Evolutionary conservation across 805 yeast species (phyloP).

Genomic region (Saccharomycopsis schoenii): DNA sequence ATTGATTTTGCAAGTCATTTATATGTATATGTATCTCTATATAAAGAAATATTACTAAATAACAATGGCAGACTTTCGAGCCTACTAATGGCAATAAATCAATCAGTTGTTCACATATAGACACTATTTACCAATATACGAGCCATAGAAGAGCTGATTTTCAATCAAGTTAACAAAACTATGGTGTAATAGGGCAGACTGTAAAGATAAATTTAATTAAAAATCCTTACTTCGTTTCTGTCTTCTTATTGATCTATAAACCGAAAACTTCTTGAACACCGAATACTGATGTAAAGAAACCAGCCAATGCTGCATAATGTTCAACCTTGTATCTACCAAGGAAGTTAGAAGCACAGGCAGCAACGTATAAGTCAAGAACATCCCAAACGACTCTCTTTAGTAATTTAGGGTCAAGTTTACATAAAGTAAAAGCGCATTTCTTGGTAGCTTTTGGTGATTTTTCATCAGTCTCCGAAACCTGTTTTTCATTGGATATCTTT

Average conservation of each 20-base stretch:
- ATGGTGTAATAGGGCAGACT: too few relatives aligned
- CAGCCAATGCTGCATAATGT: conserved; percentile 12
- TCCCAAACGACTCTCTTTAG: conserved; percentile 11
- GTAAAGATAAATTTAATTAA: too few relatives aligned
- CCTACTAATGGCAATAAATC: too few relatives aligned
- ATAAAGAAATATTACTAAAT: too few relatives aligned
- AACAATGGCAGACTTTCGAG: too few relatives aligned
- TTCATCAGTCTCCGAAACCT: background rate
- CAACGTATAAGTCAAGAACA: conserved; percentile 12
- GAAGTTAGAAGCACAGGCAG: conserved; percentile 7
- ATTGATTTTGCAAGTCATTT: conserved; percentile 29
- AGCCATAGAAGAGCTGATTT: too few relatives aligned
- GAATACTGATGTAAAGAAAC: conserved; percentile 10
- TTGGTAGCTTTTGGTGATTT: background rate
- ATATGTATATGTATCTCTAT: background rate
- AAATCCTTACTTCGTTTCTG: too few relatives aligned
- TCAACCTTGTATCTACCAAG: conserved; percentile 6
- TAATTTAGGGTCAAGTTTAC: background rate
- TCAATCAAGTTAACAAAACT: background rate
- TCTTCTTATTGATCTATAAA: background rate
- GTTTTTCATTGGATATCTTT: background rate
- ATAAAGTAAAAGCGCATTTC: background rate
- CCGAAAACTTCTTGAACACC: conserved; percentile 13
- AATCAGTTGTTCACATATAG: too few relatives aligned
- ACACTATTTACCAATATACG: too few relatives aligned